Evolutionary conservation across 768 basidiomycete genomes (phyloP), one percentile per base, ranked within the genome.

Genomic region (Tulasnella sp.): DNA sequence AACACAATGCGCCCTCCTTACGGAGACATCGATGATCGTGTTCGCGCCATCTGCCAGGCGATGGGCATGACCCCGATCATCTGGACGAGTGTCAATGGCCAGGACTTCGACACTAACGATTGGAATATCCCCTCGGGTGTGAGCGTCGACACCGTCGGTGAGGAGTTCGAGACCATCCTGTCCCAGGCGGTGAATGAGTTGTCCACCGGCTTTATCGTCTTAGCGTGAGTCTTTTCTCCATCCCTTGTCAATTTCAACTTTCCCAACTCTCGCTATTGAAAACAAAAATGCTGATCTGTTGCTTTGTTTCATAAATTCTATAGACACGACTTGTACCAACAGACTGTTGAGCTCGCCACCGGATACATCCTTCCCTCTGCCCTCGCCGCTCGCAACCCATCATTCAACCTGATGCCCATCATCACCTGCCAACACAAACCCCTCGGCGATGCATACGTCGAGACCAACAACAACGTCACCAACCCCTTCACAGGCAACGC

Each of bases 341-440:
- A 91, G 68, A 76, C 82, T 1, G 89, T 92, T 44, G 85, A 92
- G 61, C 76, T 92, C 21, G 89, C 90, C 2, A 85, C 84, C 41
- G 88, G 86, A 38, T 92, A 92, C 73, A 82, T 92, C 66, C 77
- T 92, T 15, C 90, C 90, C 2, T 81, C 83, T 66, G 90, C 87
- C 4, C 73, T 89, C 62, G 81, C 83, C 3, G 64, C 65, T 12
- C 79, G 78, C 67, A 72, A 76, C 38, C 87, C 86, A 12, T 62
- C 76, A 17, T 83, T 89, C 74, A 79, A 74, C 48, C 83, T 93
- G 61, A 72, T 79, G 70, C 83, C 86, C 17, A 84, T 93, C 67
- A 73, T 83, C 59, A 63, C 70, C 2, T 96, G 92, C 74, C 66
- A 85, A 62, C 77, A 81, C 67, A 72, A 75, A 68, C 69, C 74